Conservation (phyloP, 371 early-diverging fungal genomes). For the Polyrhizophydium stewartii region DNA sequence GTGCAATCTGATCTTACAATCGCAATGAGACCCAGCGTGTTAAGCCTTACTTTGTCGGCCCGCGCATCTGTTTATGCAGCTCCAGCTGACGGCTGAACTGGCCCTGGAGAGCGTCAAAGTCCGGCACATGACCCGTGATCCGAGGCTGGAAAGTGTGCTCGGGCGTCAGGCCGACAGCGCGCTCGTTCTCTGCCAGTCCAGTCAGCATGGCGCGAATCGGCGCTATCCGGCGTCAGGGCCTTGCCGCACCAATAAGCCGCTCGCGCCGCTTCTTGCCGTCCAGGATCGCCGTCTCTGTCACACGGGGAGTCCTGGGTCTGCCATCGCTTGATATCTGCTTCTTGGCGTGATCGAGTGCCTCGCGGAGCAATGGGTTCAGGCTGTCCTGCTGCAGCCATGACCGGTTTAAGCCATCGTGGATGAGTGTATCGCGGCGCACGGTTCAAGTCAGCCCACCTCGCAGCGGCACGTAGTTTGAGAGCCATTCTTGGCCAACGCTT, state of each 20-base stretch:
- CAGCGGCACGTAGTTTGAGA: not conserved
- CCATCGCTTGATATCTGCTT: not conserved
- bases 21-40: no score
- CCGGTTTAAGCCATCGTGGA: not conserved
- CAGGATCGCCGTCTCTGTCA: not conserved
- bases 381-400: not conserved
- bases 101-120: not conserved
- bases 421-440: not conserved
- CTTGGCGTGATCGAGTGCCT: not conserved
- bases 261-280: not conserved
- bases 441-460: not conserved
- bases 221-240: no score
- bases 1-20: not conserved
- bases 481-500: not conserved
- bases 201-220: no score
- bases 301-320: not conserved
- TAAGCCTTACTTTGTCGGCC: not conserved
- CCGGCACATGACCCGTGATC: not conserved
- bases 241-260: not conserved
- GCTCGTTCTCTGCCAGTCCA: not conserved
- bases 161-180: not conserved
- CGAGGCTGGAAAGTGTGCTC: constrained; percentile 6
- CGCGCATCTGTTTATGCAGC: not conserved
- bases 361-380: not conserved
- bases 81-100: not conserved